A percentile compares a stretch with the other conserved stretches of the same genome.
These are phyloP conservation scores for Groenewaldozyma salmanticensis DNA, from an alignment of 805 yeast species.

Conservation along the genomic window DNA sequence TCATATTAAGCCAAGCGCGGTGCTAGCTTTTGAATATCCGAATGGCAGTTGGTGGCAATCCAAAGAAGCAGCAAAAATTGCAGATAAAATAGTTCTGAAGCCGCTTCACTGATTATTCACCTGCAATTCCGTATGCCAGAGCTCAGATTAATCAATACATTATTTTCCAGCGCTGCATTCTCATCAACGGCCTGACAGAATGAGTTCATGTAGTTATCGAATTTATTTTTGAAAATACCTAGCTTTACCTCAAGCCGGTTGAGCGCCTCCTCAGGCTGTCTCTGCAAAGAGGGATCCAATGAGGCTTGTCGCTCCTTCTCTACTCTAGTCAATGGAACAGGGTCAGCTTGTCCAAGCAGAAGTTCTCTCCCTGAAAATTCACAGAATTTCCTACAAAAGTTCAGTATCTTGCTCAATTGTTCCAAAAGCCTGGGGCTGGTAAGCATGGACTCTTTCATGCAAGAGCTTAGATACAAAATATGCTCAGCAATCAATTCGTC, in stretches of 20 bases:
- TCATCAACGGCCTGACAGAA: background rate
- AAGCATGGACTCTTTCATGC: conserved; percentile 56
- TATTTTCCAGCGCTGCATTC: background rate
- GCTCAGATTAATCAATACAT: background rate
- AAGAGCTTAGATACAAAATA: conserved; percentile 50
- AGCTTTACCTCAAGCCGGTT: no score
- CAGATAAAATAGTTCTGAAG: conserved; percentile 10
- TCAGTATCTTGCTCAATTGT: conserved; percentile 34
- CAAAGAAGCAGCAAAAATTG: conserved; percentile 14
- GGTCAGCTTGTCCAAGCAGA: no score
- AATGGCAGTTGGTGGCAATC: conserved; percentile 27
- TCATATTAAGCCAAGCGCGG: conserved; percentile 21
- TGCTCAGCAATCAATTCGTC: conserved; percentile 38
- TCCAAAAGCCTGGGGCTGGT: conserved; percentile 48
- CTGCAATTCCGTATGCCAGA: background rate
- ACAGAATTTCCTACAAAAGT: conserved; percentile 23
- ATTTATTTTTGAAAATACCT: no score
- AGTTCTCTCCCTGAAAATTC: conserved; percentile 17
- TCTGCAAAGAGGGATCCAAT: no score
- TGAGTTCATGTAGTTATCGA: background rate
- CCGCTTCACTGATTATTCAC: background rate
- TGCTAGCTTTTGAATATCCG: conserved; percentile 23
- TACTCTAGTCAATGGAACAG: no score
- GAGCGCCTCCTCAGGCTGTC: no score
- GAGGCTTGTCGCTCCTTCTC: no score